phyloP scores from a whole-genome alignment of 2,329 filamentous ascomycete species.

The Mollisia scopiformis region DNA sequence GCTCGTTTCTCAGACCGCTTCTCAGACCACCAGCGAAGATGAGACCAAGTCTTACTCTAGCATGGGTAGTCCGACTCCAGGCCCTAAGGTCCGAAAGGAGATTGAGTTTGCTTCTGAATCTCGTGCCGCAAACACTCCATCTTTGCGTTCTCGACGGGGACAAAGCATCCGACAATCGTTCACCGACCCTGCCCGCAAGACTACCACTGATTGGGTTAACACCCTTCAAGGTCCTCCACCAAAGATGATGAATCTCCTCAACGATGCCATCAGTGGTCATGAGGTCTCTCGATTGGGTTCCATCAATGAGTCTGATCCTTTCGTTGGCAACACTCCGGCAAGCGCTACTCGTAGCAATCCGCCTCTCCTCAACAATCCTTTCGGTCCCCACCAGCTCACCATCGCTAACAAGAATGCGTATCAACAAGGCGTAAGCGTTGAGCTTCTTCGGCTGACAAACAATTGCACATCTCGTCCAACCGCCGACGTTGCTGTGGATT shows the following conservation, averaged over 20 bases:
- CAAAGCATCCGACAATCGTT: slow-evolving; percentile 18
- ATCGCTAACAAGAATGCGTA: slow-evolving; percentile 10
- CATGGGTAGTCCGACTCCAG: slow-evolving; percentile 17
- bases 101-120: slow-evolving; percentile 21
- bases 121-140: slow-evolving; percentile 19
- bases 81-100: slow-evolving; percentile 6
- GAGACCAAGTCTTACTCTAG: not conserved
- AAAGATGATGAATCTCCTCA: slow-evolving; percentile 23
- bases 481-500: slow-evolving; percentile 32
- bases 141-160: slow-evolving; percentile 26
- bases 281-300: slow-evolving; percentile 1
- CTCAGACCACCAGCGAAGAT: not conserved
- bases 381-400: slow-evolving; percentile 6
- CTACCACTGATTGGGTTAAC: not conserved
- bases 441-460: slow-evolving; percentile 23
- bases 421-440: slow-evolving; percentile 1
- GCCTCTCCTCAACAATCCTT: slow-evolving; percentile 12
- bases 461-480: slow-evolving; percentile 28
- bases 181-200: slow-evolving; percentile 21
- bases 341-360: not conserved
- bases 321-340: slow-evolving; percentile 8
- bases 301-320: slow-evolving; percentile 22
- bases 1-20: slow-evolving; percentile 4
- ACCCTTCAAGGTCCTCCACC: slow-evolving; percentile 13
- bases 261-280: slow-evolving; percentile 4